Base-by-base conservation (phyloP, 2,329 filamentous ascomycete genomes). In the Penicillium occitanis region DNA sequence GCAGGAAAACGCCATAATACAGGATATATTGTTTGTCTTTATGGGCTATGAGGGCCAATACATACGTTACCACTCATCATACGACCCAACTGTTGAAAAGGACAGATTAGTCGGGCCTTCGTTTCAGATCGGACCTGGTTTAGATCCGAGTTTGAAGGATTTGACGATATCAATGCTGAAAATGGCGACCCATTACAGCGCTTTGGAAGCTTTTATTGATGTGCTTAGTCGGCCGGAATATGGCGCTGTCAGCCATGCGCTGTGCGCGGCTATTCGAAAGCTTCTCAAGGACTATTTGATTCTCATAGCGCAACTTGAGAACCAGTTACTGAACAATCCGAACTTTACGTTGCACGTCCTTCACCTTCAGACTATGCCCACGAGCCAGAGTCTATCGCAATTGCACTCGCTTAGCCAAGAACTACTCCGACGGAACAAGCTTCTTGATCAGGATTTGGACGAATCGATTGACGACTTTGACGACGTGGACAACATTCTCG, bases 41-140 rank as follows among this genome's bases (percentile, higher is more conserved):
- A 97, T 99, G 93, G 95, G 95, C 28, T 97, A 93, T 69, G 95
- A 99, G 79, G 95, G 95, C n/a, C 93, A 97, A 77, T 98, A 98
- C 75, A 91, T 99, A 68, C 91, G 92, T 64, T 98, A 92, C 75
- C 86, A 86, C 66, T 90, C 92, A 70, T 86, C 87, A 8, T 98
- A 96, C 76, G 89, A 97, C 71, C 92, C 93, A 0, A 82, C 85
- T 2, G 88, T 92, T 61, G 95, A 99, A 80, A 92, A 94, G 73
- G 92, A 96, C 73, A 88, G 93, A 14, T 82, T 99, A 60, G 86
- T 90, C 5, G 95, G 95, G 0, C 95, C 95, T 1, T 81, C 84
- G 10, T 98, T 93, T 79, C 88, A 88, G 69, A 88, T 97, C 68
- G 81, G 91, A 6, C 86, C 91, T 0, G 94, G 94, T 0, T 84